Base-by-base conservation (phyloP, 148 eudicot genomes). In the Vaccinium vitisidaea region DNA sequence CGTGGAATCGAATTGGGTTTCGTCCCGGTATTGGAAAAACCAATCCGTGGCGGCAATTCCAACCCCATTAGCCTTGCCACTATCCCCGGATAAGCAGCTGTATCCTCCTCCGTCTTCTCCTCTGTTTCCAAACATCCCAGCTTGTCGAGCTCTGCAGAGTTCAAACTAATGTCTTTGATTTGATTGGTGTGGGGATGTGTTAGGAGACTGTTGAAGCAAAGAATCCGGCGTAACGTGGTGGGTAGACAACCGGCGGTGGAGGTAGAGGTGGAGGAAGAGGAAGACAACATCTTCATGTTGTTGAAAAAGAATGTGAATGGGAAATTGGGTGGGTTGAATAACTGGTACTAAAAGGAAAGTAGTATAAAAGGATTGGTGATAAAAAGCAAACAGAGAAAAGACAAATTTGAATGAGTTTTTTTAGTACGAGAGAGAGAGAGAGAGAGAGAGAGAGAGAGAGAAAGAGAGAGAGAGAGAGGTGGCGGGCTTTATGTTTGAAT, bases 21-120 rank as follows among this genome's bases (percentile, higher is more conserved):
- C 50, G 48, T 81, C 21, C 77, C 89, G 81, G 85, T 30, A 53
- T 75, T 11, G 11, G 25, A 85, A 6, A 75, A 79, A 58, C 75
- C 86, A 5, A 82, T 19, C 19, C 75, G 83, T 0, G 95, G 95
- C 88, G 88, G 82, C 6, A 93, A 88, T 70, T 95, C 97, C 65
- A 94, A 86, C 2, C 98, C 98, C 98, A 95, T 95, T 14, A 94
- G 88, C 85, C 89, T 92, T 32, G 95, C 98, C 80, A 95, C 94
- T 19, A 95, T 21, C 59, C 86, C 90, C 0, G 94, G 97, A 3
- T 91, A 84, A 15, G 76, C 83, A 2, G 88, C 81, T 5, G 46
- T 43, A 43, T 43, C 46, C 11, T 80, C 88, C 58, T 49, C 87
- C 2, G 52, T 13, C 25, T 84, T 86, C 10, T 80, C 46, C 69